Evolutionary conservation across 345 rosid genomes (phyloP), one percentile per base, ranked within the genome.

Genomic region (Rubroshorea leprosula): DNA sequence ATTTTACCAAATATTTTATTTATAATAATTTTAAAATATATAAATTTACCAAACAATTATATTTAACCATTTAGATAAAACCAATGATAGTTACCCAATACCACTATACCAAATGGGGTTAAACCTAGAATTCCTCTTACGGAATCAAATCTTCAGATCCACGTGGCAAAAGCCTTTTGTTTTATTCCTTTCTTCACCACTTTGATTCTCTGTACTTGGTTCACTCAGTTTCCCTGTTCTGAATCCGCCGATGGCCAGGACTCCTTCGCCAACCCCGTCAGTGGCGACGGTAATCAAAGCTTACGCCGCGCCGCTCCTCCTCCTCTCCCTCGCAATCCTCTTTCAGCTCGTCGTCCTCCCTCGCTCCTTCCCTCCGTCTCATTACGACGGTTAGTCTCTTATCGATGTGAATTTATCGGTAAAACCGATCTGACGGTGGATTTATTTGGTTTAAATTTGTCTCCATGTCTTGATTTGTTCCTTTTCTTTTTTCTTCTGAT

Each of bases 301-400:
- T 16, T 91, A 91, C 66, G 70, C 77, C 8, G 67, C 70, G 53
- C 98, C 98, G 2, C 62, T 83, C 21, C 9, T 78, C 48, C 84
- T 92, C 47, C 77, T 88, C 70, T 24, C 66, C 21, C 77, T 80
- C 52, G 72, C 84, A 46, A 55, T 92, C 66, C 70, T 86, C 68
- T 92, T 79, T 66, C 98, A 92, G 78, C 84, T 88, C 25, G 60
- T 80, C 62, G 74, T 88, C 67, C 80, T 88, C 57, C 98, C 96
- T 52, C 81, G 78, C 54, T 71, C 83, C 43, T 92, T 81, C 64
- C 93, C 96, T 63, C 72, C 73, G 55, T 80, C 93, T 55, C 89
- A 89, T 73, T 89, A 92, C 78, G 89, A 89, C 35, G 87, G 98
- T 92, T 48, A 10, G 61, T 65, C 55, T 8, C 23, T 17, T 27